phyloP scores from a whole-genome alignment of 176 grass and related monocot genomes.

The Cenchrus fungigraminus region DNA sequence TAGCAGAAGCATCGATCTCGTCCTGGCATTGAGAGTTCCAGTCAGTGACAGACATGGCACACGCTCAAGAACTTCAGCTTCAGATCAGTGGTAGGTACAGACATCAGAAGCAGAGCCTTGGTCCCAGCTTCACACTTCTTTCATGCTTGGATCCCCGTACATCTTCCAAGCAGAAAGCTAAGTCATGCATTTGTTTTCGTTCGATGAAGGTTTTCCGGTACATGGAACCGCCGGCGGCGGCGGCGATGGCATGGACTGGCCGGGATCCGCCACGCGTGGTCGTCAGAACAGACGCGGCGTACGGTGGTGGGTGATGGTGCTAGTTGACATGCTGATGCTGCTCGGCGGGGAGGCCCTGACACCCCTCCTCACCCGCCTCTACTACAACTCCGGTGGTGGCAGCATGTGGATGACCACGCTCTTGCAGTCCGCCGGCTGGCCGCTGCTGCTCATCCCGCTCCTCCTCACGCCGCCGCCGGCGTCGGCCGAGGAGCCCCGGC shows the following conservation, averaged over 20 bases:
- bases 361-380: constrained; percentile 61
- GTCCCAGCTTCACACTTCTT: neutral
- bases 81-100: constrained; percentile 41
- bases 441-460: constrained; percentile 46
- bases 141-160: no score
- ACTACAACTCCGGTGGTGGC: constrained; percentile 71
- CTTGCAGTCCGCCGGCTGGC: constrained; percentile 53
- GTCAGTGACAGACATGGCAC: constrained; percentile 22
- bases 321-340: constrained; percentile 50
- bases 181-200: neutral
- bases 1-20: neutral
- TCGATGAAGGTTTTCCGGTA: constrained; percentile 1
- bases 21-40: neutral
- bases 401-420: constrained; percentile 77
- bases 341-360: constrained; percentile 58
- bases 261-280: neutral
- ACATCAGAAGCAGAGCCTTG: neutral
- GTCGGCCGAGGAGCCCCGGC: constrained; percentile 20
- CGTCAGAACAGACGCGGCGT: neutral
- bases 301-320: constrained; percentile 59
- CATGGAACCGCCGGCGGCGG: neutral
- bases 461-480: constrained; percentile 22
- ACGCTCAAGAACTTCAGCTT: constrained; percentile 53
- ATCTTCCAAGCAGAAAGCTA: no score
- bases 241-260: neutral